These are phyloP conservation scores for Ogataea pignaliae DNA, from an alignment of 805 yeast species.

Conservation along the genomic window DNA sequence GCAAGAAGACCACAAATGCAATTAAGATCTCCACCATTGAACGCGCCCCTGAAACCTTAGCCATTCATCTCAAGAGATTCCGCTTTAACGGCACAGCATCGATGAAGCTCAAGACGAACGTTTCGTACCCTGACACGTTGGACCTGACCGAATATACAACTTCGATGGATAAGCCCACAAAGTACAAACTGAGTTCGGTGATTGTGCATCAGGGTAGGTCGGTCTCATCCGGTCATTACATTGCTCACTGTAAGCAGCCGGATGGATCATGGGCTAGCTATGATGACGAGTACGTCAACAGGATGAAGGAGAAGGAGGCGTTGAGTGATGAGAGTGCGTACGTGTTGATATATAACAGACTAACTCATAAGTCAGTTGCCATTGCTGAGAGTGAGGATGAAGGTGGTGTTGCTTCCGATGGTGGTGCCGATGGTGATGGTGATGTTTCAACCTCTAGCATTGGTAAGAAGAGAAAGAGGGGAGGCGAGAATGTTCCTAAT, in stretches of 20 bases:
- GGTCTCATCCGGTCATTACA: constrained; percentile 87
- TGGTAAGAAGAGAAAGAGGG: constrained; percentile 14
- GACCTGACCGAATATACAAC: constrained; percentile 66
- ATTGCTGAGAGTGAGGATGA: background rate
- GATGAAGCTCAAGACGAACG: constrained; percentile 83
- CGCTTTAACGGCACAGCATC: constrained; percentile 75
- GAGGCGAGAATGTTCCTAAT: background rate
- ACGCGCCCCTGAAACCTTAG: constrained; percentile 82
- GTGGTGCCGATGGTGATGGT: background rate
- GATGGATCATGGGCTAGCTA: constrained; percentile 90
- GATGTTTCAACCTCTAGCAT: background rate
- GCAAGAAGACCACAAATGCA: constrained; percentile 75
- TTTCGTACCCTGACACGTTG: constrained; percentile 71
- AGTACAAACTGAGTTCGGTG: constrained; percentile 74
- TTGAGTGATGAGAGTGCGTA: constrained; percentile 86
- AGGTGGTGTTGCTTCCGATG: background rate
- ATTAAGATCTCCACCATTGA: constrained; percentile 68
- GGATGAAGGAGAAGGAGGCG: constrained; percentile 66
- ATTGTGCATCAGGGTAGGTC: constrained; percentile 95
- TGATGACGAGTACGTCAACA: constrained; percentile 86
- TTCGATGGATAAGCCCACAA: constrained; percentile 39
- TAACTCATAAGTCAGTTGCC: constrained; percentile 48
- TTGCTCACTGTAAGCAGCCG: constrained; percentile 87
- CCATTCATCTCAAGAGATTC: constrained; percentile 86
- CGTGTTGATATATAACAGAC: constrained; percentile 76